These are phyloP conservation scores for Ligustrum vulgare DNA, from an alignment of 257 asterid species.

Conservation along the genomic window DNA sequence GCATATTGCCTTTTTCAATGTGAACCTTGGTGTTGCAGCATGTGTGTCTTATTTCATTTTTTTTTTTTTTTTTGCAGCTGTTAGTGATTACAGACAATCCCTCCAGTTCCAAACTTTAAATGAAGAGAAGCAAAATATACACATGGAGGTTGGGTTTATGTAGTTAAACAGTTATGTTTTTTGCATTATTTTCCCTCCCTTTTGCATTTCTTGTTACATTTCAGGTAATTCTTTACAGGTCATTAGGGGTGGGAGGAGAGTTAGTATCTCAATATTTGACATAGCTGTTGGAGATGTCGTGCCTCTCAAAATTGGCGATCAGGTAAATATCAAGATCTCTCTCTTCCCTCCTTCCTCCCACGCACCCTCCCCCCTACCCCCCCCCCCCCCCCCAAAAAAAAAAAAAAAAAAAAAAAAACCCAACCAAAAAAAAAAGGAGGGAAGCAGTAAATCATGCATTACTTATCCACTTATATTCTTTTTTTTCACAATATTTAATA, in stretches of 20 bases:
- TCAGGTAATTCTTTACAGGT: constrained; percentile 53
- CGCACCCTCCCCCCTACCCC: too few relatives aligned
- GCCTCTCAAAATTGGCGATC: constrained; percentile 97
- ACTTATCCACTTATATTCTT: background rate
- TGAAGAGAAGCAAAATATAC: constrained; percentile 96
- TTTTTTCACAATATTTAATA: constrained; percentile 31
- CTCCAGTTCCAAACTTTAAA: constrained; percentile 93
- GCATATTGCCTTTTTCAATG: background rate
- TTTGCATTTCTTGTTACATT: constrained; percentile 18
- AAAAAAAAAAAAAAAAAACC: background rate
- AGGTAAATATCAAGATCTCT: constrained; percentile 43
- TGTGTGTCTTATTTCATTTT: constrained; percentile 4
- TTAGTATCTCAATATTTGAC: constrained; percentile 77
- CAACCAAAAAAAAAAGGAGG: background rate
- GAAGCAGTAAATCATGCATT: constrained; percentile 8
- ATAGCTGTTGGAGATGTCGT: constrained; percentile 89
- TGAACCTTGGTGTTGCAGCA: constrained; percentile 16
- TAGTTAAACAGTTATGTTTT: constrained; percentile 15
- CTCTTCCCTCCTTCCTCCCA: background rate
- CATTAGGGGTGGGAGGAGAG: constrained; percentile 78
- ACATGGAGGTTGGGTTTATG: constrained; percentile 68
- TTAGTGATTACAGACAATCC: constrained; percentile 92
- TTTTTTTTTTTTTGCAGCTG: constrained; percentile 68
- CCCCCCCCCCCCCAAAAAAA: background rate
- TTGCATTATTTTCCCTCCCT: constrained; percentile 10